phyloP scores from a whole-genome alignment of 176 grass and related monocot genomes.

The Lolium rigidum region DNA sequence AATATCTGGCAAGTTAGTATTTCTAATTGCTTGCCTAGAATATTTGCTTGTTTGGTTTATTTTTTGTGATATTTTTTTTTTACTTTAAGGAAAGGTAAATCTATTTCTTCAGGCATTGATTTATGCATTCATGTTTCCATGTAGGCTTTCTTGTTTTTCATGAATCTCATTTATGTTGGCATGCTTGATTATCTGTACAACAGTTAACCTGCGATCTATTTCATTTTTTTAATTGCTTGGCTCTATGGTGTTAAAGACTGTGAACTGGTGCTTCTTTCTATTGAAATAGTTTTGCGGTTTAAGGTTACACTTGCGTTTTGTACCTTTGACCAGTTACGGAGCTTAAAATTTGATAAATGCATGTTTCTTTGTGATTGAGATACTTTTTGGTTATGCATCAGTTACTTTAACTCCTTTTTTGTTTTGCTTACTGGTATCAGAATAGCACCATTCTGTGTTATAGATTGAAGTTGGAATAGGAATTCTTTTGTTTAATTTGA shows the following conservation, averaged over 20 bases:
- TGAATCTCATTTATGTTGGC: slow-evolving; percentile 13
- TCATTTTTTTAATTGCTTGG: slow-evolving; percentile 27
- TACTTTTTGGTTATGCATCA: background rate
- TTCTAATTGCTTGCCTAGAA: slow-evolving; percentile 4
- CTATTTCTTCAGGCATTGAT: background rate
- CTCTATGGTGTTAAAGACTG: slow-evolving; percentile 8
- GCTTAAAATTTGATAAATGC: background rate
- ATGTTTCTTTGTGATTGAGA: background rate
- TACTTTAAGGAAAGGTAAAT: background rate
- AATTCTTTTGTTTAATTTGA: background rate
- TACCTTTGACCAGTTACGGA: background rate
- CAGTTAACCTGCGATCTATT: background rate
- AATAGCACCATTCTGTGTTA: background rate
- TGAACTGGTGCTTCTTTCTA: background rate
- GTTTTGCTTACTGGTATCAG: slow-evolving; percentile 18
- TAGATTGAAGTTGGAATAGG: slow-evolving; percentile 12
- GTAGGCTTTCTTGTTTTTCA: slow-evolving; percentile 16
- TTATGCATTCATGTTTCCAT: slow-evolving; percentile 6
- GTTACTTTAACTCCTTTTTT: background rate
- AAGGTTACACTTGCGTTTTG: background rate
- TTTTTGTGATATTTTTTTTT: slow-evolving; percentile 8
- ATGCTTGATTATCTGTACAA: background rate
- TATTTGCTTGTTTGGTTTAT: slow-evolving; percentile 16
- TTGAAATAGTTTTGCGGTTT: background rate
- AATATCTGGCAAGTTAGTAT: no score